Evolutionary conservation across 495 filamentous ascomycete species (phyloP), one percentile per base, ranked within the genome.

Genomic region (Penicillium robsamsonii): DNA sequence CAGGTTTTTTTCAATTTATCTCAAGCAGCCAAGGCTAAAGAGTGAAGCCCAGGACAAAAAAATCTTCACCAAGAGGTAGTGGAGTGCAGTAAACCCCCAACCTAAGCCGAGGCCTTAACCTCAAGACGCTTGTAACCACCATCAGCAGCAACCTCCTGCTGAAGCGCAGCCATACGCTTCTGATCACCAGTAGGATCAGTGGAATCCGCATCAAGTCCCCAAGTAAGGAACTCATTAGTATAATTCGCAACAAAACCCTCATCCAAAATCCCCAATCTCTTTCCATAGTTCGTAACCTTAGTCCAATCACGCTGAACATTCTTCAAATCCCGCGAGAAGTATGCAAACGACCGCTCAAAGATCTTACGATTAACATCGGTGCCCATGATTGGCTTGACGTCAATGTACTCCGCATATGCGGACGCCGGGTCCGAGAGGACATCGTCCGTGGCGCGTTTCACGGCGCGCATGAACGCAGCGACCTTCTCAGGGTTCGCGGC

Each of bases 311-410:
- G 81, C 48, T 66, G 58, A 20, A 89, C 84, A 63, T 88, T 88
- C 84, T 89, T 85, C 56, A 89, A 60, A 59, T 89, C 85, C 48
- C 78, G 77, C 48, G 82, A 86, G 72, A 87, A 86, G 76, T 89
- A 88, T 7, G 84, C 86, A 66, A 79, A 88, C 20, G 81, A 86
- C 53, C 85, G 81, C 75, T 87, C 84, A 58, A 84, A 87, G 75
- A 88, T 89, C 82, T 88, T 86, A 49, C 80, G 76, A 70, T 88
- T 87, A 50, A 87, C 80, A 15, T 75, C 57, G 6, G 81, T 81
- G 25, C 74, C 83, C 84, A 89, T 87, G 60, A 80, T 73, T 15
- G 85, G 84, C 73, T 87, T 89, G 62, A 86, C 72, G 60, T 87
- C 84, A 60, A 85, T 70, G 70, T 87, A 88, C 56, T 85, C 81